These are phyloP conservation scores for Chaetomium sp. DNA, from an alignment of 2,329 filamentous ascomycete genomes.

Conservation along the genomic window DNA sequence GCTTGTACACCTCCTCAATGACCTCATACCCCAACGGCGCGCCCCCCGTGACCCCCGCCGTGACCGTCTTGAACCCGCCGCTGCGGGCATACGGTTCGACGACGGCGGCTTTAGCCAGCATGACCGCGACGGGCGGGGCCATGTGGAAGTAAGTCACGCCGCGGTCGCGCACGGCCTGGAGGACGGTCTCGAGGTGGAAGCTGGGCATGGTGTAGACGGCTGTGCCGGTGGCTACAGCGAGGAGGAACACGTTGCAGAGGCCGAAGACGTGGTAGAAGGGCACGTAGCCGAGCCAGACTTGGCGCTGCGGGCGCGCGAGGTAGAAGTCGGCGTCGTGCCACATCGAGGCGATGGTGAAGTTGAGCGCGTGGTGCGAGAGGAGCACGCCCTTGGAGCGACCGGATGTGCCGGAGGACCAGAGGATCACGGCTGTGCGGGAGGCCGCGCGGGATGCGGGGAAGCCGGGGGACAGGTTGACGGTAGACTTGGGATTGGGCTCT, in stretches of 20 bases:
- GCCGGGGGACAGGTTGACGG: constrained; percentile 36
- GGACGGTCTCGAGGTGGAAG: constrained; percentile 60
- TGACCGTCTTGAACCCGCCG: constrained; percentile 50
- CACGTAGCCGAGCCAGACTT: constrained; percentile 54
- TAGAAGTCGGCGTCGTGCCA: constrained; percentile 44
- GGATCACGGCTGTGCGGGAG: constrained; percentile 52
- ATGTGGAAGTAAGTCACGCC: constrained; percentile 59
- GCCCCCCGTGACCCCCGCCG: constrained; percentile 51
- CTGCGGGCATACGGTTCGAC: constrained; percentile 55
- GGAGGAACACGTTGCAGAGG: constrained; percentile 51
- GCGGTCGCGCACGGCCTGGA: constrained; percentile 54
- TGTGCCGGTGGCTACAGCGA: constrained; percentile 45
- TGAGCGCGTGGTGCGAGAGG: constrained; percentile 60
- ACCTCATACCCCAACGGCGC: constrained; percentile 55
- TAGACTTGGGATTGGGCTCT: constrained; percentile 36
- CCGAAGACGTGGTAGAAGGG: constrained; percentile 65
- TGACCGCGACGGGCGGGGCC: constrained; percentile 65
- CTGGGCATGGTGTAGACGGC: constrained; percentile 64
- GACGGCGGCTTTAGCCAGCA: constrained; percentile 61
- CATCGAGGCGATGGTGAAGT: constrained; percentile 49
- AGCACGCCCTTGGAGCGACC: constrained; percentile 70
- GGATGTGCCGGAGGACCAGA: constrained; percentile 56
- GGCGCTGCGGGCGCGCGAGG: constrained; percentile 22
- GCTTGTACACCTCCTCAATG: constrained; percentile 53
- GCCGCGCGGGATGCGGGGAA: constrained; percentile 44